Evolutionary conservation across 2,329 filamentous ascomycete genomes (phyloP).

Genomic region (Ceratocystis variospora): DNA sequence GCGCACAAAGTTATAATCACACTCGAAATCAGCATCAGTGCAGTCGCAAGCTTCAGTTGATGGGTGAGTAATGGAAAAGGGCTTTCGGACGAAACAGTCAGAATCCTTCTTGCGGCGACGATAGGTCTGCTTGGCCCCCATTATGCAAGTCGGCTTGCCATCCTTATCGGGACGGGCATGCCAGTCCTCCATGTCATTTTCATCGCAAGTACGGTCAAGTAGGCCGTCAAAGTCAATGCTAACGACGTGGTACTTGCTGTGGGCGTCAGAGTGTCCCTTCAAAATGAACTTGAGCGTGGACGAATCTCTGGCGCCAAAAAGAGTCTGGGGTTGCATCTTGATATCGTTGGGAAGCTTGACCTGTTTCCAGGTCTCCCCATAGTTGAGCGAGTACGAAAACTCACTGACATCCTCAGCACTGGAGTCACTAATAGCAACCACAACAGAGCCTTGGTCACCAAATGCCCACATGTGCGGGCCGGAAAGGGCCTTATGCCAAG

Average conservation of each 20-base stretch:
- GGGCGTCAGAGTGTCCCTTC: constrained; percentile 44
- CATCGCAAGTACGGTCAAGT: constrained; percentile 63
- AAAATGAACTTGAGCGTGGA: constrained; percentile 85
- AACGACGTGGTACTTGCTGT: constrained; percentile 48
- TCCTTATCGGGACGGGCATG: constrained; percentile 68
- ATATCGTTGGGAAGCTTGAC: constrained; percentile 52
- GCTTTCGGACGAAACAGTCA: constrained; percentile 75
- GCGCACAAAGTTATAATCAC: constrained; percentile 79
- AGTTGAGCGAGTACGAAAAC: constrained; percentile 68
- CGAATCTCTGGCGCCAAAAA: constrained; percentile 85
- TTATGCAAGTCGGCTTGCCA: constrained; percentile 72
- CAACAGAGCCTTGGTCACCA: constrained; percentile 78
- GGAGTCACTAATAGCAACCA: constrained; percentile 71
- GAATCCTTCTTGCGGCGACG: constrained; percentile 71
- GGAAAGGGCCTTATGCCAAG: constrained; percentile 61
- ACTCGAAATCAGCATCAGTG: constrained; percentile 77
- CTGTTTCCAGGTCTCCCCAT: constrained; percentile 70
- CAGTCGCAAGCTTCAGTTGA: constrained; percentile 67
- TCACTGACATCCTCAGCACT: constrained; percentile 44
- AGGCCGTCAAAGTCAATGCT: constrained; percentile 73
- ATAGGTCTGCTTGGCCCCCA: constrained; percentile 90
- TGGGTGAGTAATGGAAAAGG: constrained; percentile 66
- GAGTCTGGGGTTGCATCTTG: constrained; percentile 54
- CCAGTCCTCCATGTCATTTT: constrained; percentile 77
- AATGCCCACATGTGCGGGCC: constrained; percentile 93